Conservation (phyloP, 768 basidiomycete species). For the Pulveroboletus frians region DNA sequence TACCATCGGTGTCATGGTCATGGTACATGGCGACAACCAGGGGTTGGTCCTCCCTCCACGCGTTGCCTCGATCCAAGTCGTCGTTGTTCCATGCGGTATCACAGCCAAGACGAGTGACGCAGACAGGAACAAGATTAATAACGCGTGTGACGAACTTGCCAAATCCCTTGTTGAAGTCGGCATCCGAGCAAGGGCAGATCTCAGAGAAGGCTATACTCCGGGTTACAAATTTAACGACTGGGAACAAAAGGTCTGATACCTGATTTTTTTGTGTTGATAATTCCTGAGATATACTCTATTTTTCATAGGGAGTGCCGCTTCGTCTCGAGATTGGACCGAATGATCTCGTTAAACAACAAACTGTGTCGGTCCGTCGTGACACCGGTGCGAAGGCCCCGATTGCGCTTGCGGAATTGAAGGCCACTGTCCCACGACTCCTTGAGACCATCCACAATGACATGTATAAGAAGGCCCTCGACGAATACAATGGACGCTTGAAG, state of each 20-base stretch:
- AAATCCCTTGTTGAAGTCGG: constrained; percentile 64
- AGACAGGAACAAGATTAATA: constrained; percentile 65
- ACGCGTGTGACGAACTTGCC: constrained; percentile 74
- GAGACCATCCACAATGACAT: constrained; percentile 86
- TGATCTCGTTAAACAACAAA: constrained; percentile 79
- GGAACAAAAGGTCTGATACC: constrained; percentile 81
- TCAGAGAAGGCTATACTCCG: constrained; percentile 94
- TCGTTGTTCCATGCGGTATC: constrained; percentile 91
- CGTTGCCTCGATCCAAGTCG: constrained; percentile 87
- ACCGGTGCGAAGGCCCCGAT: constrained; percentile 58
- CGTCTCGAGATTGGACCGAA: constrained; percentile 96
- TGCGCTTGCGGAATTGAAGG: constrained; percentile 43
- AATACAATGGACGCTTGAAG: constrained; percentile 67
- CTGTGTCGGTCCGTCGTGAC: constrained; percentile 78
- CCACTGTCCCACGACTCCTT: constrained; percentile 59
- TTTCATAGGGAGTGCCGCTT: constrained; percentile 80
- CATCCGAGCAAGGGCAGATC: constrained; percentile 82
- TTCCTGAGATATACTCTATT: not conserved
- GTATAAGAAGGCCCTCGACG: constrained; percentile 71
- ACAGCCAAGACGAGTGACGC: constrained; percentile 76
- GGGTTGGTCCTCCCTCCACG: constrained; percentile 96
- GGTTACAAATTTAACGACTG: constrained; percentile 99
- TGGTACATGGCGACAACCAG: constrained; percentile 98
- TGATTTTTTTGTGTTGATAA: not conserved
- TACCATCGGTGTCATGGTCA: constrained; percentile 97